Percentiles rank a stretch among this genome's conserved stretches.
These are phyloP conservation scores for Penicillium waksmanii DNA, from an alignment of 495 filamentous ascomycete species.

Conservation along the genomic window DNA sequence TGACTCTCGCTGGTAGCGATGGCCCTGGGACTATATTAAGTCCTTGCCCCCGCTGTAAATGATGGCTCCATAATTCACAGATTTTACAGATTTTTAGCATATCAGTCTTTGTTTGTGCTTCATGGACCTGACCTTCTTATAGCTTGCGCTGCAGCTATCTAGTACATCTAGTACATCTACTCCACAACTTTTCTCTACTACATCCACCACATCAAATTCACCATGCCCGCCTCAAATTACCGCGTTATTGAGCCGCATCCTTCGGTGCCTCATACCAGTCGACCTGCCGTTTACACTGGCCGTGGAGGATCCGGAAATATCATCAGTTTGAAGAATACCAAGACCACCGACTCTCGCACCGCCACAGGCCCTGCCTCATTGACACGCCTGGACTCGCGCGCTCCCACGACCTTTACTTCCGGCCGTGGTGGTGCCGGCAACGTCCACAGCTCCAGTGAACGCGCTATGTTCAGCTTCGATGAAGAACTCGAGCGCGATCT, in stretches of 20 bases:
- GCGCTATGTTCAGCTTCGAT: constrained; percentile 85
- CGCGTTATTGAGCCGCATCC: constrained; percentile 82
- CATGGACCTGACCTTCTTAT: constrained; percentile 27
- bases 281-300: constrained; percentile 69
- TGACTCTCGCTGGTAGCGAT: constrained; percentile 17
- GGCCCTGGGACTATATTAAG: constrained; percentile 21
- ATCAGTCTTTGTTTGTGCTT: constrained; percentile 9
- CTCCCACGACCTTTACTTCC: constrained; percentile 61
- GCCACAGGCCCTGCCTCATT: constrained; percentile 60
- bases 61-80: constrained; percentile 6
- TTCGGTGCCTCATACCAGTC: constrained; percentile 62
- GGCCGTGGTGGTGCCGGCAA: constrained; percentile 94
- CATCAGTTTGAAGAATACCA: constrained; percentile 68
- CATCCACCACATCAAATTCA: constrained; percentile 18
- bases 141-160: constrained; percentile 22
- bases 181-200: background rate
- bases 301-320: constrained; percentile 87
- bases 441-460: constrained; percentile 66
- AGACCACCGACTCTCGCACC: constrained; percentile 54
- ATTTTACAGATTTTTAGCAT: constrained; percentile 12
- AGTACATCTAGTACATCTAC: constrained; percentile 9
- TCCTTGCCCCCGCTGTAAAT: constrained; percentile 14
- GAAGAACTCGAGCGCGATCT: constrained; percentile 82
- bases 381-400: constrained; percentile 46
- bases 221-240: constrained; percentile 52